These are phyloP conservation scores for Hypoxylon lenormandii DNA, from an alignment of 495 filamentous ascomycete species.

Conservation along the genomic window DNA sequence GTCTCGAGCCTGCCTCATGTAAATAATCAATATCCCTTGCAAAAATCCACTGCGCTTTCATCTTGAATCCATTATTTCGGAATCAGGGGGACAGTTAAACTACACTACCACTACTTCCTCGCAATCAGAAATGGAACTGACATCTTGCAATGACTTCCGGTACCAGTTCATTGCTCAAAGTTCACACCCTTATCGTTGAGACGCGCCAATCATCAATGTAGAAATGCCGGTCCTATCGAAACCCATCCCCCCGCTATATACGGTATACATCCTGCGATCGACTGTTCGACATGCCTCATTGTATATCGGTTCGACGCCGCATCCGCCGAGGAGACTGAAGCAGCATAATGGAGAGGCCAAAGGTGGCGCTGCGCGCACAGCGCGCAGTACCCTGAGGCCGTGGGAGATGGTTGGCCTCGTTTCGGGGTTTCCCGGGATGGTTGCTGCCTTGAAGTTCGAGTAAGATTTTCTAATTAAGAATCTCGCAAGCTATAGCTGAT, in stretches of 20 bases:
- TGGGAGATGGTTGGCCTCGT: conserved; percentile 95
- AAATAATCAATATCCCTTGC: conserved; percentile 1
- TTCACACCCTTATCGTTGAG: conserved; percentile 25
- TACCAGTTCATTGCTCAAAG: conserved; percentile 6
- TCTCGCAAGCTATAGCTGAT: conserved; percentile 14
- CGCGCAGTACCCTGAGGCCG: conserved; percentile 72
- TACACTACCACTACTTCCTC: background rate
- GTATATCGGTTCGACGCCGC: conserved; percentile 92
- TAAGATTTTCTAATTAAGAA: conserved; percentile 59
- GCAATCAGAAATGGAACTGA: conserved; percentile 23
- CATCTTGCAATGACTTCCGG: background rate
- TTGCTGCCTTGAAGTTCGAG: conserved; percentile 95
- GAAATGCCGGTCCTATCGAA: conserved; percentile 56
- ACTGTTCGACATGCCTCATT: conserved; percentile 71
- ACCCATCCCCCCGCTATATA: conserved; percentile 68
- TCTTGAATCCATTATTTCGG: background rate
- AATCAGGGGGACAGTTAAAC: background rate
- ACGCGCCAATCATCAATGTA: conserved; percentile 6
- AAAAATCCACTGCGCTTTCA: background rate
- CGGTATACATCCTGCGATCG: conserved; percentile 86
- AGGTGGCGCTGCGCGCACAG: conserved; percentile 83
- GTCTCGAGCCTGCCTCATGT: conserved; percentile 3
- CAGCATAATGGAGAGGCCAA: conserved; percentile 88
- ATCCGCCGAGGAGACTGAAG: conserved; percentile 80
- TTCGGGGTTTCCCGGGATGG: conserved; percentile 85